Evolutionary conservation across 257 asterid genomes (phyloP), one percentile per base, ranked within the genome.

Genomic region (Ophiorrhiza pumila): DNA sequence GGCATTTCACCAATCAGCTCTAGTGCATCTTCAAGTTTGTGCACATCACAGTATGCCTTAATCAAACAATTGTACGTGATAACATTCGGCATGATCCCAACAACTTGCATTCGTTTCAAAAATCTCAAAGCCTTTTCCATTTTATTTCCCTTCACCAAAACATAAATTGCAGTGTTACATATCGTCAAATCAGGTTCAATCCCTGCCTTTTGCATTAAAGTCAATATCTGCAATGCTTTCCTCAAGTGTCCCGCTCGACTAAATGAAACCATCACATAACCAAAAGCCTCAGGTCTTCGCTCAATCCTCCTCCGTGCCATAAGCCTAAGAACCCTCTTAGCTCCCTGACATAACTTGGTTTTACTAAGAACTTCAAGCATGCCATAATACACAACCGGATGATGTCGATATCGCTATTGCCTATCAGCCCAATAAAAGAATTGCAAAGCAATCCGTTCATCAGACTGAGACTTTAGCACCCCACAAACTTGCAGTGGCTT

Each of bases 331-430:
- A 91, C 80, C 34, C 98, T 91, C 82, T 87, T 90, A 63, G 97
- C 97, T 72, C 95, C 96, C 79, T 94, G 97, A 41, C 99, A 94
- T 80, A 94, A 76, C 83, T 90, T 91, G 56, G 97, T 94, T 85
- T 82, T 94, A 68, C 95, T 79, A 14, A 94, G 88, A 78, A 88
- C 80, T 68, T 82, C 83, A 70, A 94, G 97, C 96, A 94, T 86
- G 53, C 71, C 84, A 80, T 84, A 87, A 81, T 94, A 94, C 67
- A 90, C 95, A 34, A 85, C 56, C 13, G 87, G 89, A 72, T 91
- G 79, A 72, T 91, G 99, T 68, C 83, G 84, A 72, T 94, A 94
- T 13, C 96, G 80, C 99, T 97, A 94, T 79, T 91, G 99, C 84
- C 87, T 75, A 72, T 87, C 91, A 49, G 97, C 99, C 99, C 97